Base-by-base conservation (phyloP, 2,329 filamentous ascomycete species). In the Periconia sp. region DNA sequence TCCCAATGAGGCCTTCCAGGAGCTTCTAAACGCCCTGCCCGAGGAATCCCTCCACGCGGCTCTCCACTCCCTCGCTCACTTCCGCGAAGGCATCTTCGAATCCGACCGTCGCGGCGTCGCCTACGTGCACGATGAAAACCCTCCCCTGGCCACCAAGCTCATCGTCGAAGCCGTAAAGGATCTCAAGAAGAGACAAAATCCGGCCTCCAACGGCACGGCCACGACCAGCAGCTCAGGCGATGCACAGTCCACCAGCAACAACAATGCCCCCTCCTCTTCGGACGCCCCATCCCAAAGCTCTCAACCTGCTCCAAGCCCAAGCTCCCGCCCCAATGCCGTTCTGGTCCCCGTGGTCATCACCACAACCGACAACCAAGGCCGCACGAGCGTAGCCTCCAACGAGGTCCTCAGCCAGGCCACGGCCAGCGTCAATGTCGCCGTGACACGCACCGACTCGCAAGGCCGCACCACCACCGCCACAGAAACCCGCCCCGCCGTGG, bases 81-180 rank as follows among this genome's bases (percentile, higher is more conserved):
- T 86, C 74, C 82, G 85, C 68, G 82, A 89, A 66, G 88, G 87
- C 54, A 81, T 90, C 52, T 89, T 86, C 70, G 80, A 83, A 58
- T 83, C 85, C 58, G 87, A 89, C 64, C 80, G 79, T 60, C 77
- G 81, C 11, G 86, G 86, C 23, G 78, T 89, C 50, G 83, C 88
- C 69, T 83, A 81, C 33, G 79, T 89, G 27, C 82, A 85, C 73
- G 76, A 78, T 42, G 80, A 82, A 58, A 81, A 90, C 65, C 81
- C 85, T 19, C 78, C 81, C 37, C 77, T 89, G 37, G 86, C 86
- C 17, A 83, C 81, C 10, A 82, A 83, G 53, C 77, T 90, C 58
- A 79, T 88, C 51, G 82, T 85, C 53, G 74, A 91, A 52, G 88
- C 84, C 37, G 85, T 84, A 72, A 64, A 74, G 48, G 75, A 79